These are phyloP conservation scores for Nepenthes gracilis DNA, from an alignment of 148 eudicot species.

Conservation along the genomic window DNA sequence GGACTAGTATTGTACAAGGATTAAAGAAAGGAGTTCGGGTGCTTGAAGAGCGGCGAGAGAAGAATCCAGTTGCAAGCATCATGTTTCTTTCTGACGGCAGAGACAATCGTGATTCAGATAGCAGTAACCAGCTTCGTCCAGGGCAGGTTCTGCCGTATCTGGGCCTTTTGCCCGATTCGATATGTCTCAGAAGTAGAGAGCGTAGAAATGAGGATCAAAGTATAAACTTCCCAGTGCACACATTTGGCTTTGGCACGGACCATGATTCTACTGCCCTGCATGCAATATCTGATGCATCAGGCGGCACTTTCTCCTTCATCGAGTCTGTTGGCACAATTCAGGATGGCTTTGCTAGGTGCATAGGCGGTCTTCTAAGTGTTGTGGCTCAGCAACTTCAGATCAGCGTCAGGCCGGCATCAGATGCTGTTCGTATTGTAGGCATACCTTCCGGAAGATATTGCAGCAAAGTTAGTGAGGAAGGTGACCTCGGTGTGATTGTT, in stretches of 20 bases:
- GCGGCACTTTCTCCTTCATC: conserved; percentile 36
- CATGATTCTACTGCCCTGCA: conserved; percentile 31
- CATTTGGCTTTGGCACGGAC: conserved; percentile 37
- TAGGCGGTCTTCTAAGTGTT: conserved; percentile 39
- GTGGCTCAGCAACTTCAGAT: conserved; percentile 24
- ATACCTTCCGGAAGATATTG: conserved; percentile 25
- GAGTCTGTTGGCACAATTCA: conserved; percentile 29
- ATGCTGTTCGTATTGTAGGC: conserved; percentile 9
- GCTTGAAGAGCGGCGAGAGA: conserved; percentile 23
- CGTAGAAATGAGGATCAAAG: background rate
- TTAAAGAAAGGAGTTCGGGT: conserved; percentile 20
- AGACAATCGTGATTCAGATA: conserved; percentile 12
- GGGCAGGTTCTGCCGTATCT: background rate
- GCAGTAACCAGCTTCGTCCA: conserved; percentile 1
- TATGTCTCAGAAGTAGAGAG: conserved; percentile 11
- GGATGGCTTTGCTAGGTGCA: conserved; percentile 40
- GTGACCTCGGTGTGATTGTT: conserved; percentile 2
- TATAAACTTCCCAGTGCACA: conserved; percentile 19
- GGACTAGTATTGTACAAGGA: conserved; percentile 31
- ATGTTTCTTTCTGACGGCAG: conserved; percentile 36
- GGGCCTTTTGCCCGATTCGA: conserved; percentile 10
- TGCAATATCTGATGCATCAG: conserved; percentile 25
- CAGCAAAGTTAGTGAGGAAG: background rate
- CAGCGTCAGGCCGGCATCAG: conserved; percentile 1
- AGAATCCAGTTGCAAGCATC: conserved; percentile 30